phyloP scores from a whole-genome alignment of 306 rosid species.

The Trichosanthes cucumerina region DNA sequence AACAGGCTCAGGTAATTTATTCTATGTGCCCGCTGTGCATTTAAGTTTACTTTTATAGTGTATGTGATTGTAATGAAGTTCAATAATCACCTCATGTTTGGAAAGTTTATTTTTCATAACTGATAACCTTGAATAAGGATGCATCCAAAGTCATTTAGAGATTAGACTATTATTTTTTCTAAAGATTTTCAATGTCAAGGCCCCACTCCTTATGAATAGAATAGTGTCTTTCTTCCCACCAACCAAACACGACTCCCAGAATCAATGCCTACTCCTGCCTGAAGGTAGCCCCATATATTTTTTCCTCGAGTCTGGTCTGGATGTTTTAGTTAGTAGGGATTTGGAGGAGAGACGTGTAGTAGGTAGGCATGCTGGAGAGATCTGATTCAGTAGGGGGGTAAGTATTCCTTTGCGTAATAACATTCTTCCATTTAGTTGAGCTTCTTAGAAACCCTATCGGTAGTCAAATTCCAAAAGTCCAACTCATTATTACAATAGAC shows the following conservation, averaged over 20 bases:
- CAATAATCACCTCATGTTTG: not conserved
- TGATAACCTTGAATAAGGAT: not conserved
- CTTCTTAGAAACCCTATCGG: not conserved
- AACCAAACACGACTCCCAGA: not conserved
- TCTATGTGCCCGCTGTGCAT: not conserved
- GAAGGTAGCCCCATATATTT: not conserved
- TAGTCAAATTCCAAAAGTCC: not conserved
- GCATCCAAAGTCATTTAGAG: not conserved
- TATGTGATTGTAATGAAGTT: not conserved
- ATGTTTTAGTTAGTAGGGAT: not conserved
- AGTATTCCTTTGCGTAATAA: not conserved
- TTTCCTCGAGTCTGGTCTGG: not conserved
- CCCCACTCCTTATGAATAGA: not conserved
- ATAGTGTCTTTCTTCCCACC: not conserved
- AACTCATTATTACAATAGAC: not conserved
- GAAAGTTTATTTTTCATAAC: not conserved
- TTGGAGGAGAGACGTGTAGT: not conserved
- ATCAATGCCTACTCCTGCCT: not conserved
- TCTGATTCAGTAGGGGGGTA: not conserved
- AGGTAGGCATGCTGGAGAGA: not conserved
- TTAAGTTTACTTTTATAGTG: not conserved
- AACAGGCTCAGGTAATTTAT: constrained; percentile 86
- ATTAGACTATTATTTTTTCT: not conserved
- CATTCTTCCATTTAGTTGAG: not conserved
- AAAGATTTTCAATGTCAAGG: not conserved